Conservation (phyloP, 163 green algal species). For the Volvox carteri region DNA sequence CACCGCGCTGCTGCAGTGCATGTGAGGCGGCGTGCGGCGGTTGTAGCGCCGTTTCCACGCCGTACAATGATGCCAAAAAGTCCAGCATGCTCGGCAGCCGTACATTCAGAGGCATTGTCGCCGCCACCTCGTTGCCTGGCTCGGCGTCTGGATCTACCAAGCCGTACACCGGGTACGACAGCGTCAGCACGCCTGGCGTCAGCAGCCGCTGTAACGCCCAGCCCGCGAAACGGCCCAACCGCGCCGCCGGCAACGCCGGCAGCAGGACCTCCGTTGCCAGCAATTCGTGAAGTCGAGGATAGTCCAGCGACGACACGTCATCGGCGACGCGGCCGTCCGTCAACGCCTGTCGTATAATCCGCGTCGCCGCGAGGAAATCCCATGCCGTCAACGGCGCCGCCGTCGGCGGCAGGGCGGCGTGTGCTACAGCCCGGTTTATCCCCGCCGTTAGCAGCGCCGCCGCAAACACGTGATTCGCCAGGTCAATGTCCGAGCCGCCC, state of each 20-base stretch:
- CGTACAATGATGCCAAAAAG: slow-evolving; percentile 29
- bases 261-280: slow-evolving; percentile 51
- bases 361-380: slow-evolving; percentile 48
- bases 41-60: slow-evolving; percentile 52
- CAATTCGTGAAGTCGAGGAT: slow-evolving; percentile 49
- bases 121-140: slow-evolving; percentile 32
- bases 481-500: slow-evolving; percentile 33
- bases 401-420: background rate
- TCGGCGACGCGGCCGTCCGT: slow-evolving; percentile 16
- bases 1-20: background rate
- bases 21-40: slow-evolving; percentile 6
- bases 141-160: slow-evolving; percentile 37
- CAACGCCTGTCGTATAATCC: slow-evolving; percentile 38
- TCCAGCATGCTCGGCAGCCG: slow-evolving; percentile 45
- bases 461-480: slow-evolving; percentile 42
- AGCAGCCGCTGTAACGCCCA: slow-evolving; percentile 47
- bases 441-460: slow-evolving; percentile 15
- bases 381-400: slow-evolving; percentile 27
- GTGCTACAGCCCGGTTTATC: slow-evolving; percentile 1
- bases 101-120: slow-evolving; percentile 48
- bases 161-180: slow-evolving; percentile 49
- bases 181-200: slow-evolving; percentile 20
- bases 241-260: slow-evolving; percentile 42
- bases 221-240: slow-evolving; percentile 34
- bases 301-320: slow-evolving; percentile 43